Conservation (phyloP, 371 early-diverging fungal species). For the Zychaea mexicana region DNA sequence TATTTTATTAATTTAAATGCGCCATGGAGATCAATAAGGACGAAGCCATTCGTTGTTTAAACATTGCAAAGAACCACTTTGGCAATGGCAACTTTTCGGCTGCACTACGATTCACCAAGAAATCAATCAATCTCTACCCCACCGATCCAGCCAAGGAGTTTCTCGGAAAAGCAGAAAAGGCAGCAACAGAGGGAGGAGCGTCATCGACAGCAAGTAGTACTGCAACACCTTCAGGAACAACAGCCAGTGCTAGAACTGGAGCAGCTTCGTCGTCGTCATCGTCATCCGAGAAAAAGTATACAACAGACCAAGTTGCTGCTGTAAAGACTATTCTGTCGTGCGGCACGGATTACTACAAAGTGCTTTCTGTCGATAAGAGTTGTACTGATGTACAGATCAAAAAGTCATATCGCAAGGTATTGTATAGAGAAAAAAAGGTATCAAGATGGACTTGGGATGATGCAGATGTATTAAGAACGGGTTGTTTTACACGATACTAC, state of each 20-base stretch:
- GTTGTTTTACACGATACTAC: too few relatives aligned
- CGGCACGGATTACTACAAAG: conserved; percentile 84
- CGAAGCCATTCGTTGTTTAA: conserved; percentile 81
- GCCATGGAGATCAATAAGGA: conserved; percentile 88
- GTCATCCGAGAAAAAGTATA: conserved; percentile 61
- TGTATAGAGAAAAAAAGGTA: too few relatives aligned
- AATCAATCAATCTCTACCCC: conserved; percentile 79
- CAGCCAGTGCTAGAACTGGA: conserved; percentile 12
- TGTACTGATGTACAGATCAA: conserved; percentile 91
- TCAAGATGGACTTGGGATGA: neutral
- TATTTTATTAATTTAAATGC: neutral
- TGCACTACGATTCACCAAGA: conserved; percentile 83
- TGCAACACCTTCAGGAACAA: neutral
- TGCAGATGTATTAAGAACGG: too few relatives aligned
- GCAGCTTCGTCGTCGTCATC: neutral
- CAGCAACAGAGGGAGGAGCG: conserved; percentile 16
- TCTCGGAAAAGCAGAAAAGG: conserved; percentile 44
- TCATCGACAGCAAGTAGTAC: neutral
- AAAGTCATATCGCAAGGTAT: conserved; percentile 94
- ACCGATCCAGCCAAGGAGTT: conserved; percentile 69
- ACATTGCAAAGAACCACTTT: conserved; percentile 74
- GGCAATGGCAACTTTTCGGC: conserved; percentile 60
- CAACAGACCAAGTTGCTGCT: conserved; percentile 78
- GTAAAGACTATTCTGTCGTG: conserved; percentile 76
- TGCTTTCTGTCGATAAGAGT: conserved; percentile 83